These are phyloP conservation scores for Dothistroma septosporum DNA, from an alignment of 2,329 filamentous ascomycete species.

Conservation along the genomic window DNA sequence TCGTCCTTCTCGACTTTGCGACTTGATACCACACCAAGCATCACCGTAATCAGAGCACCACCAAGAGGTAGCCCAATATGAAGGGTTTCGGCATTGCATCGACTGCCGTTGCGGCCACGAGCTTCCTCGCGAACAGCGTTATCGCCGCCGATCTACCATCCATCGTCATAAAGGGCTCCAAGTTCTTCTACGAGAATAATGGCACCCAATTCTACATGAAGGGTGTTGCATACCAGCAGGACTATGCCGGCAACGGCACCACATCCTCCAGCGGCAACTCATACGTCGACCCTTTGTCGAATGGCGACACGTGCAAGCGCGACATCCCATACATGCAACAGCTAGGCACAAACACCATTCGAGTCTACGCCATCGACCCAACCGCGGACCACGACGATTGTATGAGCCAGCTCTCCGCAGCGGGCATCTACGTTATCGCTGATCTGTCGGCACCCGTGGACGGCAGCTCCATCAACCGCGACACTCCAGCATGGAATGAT, in stretches of 20 bases:
- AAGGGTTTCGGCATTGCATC: conserved; percentile 48
- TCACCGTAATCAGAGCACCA: conserved; percentile 2
- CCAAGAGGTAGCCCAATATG: conserved; percentile 40
- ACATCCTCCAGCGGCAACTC: conserved; percentile 39
- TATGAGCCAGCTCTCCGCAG: conserved; percentile 76
- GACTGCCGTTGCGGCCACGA: conserved; percentile 48
- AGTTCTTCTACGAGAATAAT: conserved; percentile 86
- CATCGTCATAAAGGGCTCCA: conserved; percentile 71
- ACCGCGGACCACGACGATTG: conserved; percentile 71
- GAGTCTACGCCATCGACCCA: conserved; percentile 90
- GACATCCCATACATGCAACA: conserved; percentile 77
- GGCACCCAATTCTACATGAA: conserved; percentile 80
- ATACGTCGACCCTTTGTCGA: conserved; percentile 80
- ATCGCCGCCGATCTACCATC: conserved; percentile 56
- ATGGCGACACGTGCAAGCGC: conserved; percentile 67
- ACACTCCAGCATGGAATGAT: conserved; percentile 72
- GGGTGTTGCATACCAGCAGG: conserved; percentile 91
- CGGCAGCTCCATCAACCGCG: conserved; percentile 75
- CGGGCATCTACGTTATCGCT: conserved; percentile 91
- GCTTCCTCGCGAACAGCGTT: conserved; percentile 34
- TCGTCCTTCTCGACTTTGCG: conserved; percentile 4
- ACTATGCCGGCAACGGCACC: conserved; percentile 48
- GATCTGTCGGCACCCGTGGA: conserved; percentile 73
- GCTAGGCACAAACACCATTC: conserved; percentile 86
- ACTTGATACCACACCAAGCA: background rate